These are phyloP conservation scores for Lichtheimia ornata DNA, from an alignment of 371 early-diverging fungal species.

Conservation along the genomic window DNA sequence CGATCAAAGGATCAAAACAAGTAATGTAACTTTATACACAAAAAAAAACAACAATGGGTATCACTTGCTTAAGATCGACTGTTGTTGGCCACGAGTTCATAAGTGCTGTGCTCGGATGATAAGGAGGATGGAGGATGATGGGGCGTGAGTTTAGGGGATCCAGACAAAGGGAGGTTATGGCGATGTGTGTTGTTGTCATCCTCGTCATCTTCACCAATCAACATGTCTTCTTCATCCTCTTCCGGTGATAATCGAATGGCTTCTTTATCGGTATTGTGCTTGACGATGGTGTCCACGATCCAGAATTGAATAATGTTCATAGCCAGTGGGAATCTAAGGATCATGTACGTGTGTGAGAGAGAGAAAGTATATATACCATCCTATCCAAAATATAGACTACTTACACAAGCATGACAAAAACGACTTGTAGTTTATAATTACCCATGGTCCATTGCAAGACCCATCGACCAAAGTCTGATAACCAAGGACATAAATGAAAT, in stretches of 20 bases:
- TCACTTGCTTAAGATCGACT: no score
- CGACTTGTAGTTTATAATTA: conserved; percentile 60
- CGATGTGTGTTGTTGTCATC: background rate
- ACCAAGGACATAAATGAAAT: conserved; percentile 52
- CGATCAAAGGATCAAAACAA: no score
- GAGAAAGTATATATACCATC: no score
- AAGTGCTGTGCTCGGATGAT: conserved; percentile 1
- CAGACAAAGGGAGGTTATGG: background rate
- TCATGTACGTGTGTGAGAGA: background rate
- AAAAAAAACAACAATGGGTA: no score
- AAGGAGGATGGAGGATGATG: background rate
- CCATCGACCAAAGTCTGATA: conserved; percentile 64
- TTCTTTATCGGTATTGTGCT: conserved; percentile 44
- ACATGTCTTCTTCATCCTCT: conserved; percentile 28
- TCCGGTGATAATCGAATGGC: conserved; percentile 33
- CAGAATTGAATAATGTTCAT: conserved; percentile 72
- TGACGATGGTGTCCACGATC: conserved; percentile 66
- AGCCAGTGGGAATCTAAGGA: conserved; percentile 46
- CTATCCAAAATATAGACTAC: background rate
- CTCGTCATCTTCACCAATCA: conserved; percentile 18
- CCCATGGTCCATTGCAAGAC: conserved; percentile 55
- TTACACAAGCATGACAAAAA: conserved; percentile 66
- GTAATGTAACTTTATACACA: no score
- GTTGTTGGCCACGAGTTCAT: background rate
- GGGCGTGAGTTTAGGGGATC: background rate